Conservation (phyloP, 768 basidiomycete species). For the Tulasnella sp. region DNA sequence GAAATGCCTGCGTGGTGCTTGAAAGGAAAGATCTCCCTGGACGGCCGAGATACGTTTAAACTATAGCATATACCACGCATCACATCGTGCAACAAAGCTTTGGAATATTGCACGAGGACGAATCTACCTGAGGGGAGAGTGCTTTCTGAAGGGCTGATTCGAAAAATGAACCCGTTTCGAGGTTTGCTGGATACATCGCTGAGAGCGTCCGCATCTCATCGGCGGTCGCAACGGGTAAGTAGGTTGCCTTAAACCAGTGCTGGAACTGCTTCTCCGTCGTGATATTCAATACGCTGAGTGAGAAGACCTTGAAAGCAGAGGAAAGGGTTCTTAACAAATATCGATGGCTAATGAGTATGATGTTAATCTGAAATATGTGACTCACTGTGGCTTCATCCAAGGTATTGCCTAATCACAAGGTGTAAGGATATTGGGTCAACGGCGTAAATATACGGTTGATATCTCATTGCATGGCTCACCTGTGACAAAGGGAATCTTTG, state of each 20-base stretch:
- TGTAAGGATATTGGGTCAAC: too few relatives aligned
- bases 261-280: not conserved
- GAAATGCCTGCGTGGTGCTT: not conserved
- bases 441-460: too few relatives aligned
- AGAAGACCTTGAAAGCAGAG: not conserved
- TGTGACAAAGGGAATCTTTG: conserved; percentile 21
- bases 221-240: not conserved
- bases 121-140: not conserved
- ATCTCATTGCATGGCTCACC: not conserved
- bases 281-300: conserved; percentile 5
- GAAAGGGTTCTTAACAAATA: too few relatives aligned
- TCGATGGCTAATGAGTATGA: too few relatives aligned
- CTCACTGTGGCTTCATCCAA: conserved; percentile 20
- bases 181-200: not conserved
- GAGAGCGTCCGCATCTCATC: not conserved
- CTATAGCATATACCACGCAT: not conserved
- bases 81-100: not conserved
- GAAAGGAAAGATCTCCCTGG: not conserved
- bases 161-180: not conserved
- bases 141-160: not conserved
- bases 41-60: not conserved
- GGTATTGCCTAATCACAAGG: conserved; percentile 17
- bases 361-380: too few relatives aligned
- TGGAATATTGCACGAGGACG: too few relatives aligned
- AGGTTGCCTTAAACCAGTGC: not conserved